These are phyloP conservation scores for Lathyrus sativus DNA, from an alignment of 306 rosid species.

Conservation along the genomic window DNA sequence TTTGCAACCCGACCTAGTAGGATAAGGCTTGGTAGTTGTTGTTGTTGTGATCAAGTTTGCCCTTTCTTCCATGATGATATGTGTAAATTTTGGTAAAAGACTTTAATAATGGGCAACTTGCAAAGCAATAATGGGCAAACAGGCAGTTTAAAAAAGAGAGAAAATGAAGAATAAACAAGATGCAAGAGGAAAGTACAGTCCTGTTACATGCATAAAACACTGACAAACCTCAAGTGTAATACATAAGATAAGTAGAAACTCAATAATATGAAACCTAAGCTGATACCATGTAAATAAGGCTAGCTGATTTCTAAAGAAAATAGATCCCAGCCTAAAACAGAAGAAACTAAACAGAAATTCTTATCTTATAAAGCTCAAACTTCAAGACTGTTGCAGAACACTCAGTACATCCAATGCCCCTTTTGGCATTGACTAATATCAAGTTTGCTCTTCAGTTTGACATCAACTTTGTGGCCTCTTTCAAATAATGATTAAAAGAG, in stretches of 20 bases:
- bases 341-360: conserved; percentile 16
- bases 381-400: conserved; percentile 56
- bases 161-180: conserved; percentile 17
- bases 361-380: conserved; percentile 7
- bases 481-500: conserved; percentile 76
- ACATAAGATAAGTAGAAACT: conserved; percentile 19
- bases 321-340: not conserved
- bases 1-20: too few relatives aligned
- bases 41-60: not conserved
- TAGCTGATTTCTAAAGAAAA: conserved; percentile 25
- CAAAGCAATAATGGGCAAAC: not conserved
- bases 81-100: conserved; percentile 1
- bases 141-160: not conserved
- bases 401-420: conserved; percentile 53
- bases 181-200: not conserved
- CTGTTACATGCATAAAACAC: not conserved
- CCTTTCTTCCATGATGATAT: not conserved
- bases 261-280: conserved; percentile 16
- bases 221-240: conserved; percentile 6
- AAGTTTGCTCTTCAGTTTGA: conserved; percentile 62
- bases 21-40: too few relatives aligned
- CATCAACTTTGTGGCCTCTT: conserved; percentile 78
- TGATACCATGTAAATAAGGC: conserved; percentile 7
- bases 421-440: conserved; percentile 52
- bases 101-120: not conserved